Base-by-base conservation (phyloP, 2,329 filamentous ascomycete species). In the Emydomyces testavorans region DNA sequence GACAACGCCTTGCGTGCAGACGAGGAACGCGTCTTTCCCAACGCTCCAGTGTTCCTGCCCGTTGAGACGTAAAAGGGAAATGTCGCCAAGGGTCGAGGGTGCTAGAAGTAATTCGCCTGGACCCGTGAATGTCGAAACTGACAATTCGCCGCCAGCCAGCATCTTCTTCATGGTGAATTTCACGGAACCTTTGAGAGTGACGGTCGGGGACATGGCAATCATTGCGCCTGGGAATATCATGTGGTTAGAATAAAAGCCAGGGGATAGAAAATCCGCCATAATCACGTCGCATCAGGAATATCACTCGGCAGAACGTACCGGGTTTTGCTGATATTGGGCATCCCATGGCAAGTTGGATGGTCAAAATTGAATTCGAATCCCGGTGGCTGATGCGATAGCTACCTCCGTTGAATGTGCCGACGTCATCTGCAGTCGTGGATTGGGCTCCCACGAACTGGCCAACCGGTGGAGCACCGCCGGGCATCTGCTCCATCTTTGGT, bases 341-440 rank as follows among this genome's bases (percentile, higher is more conserved):
- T 2, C 88, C 88, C 63, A 92, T 83, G 10, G 90, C 90, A 38
- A 96, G 69, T 64, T 95, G 90, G 18, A 95, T 67, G 0, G 89
- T 96, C 52, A 95, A 66, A 55, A 95, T 82, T 1, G 85, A 88
- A 64, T 96, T 98, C 50, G 79, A 82, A 64, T 95, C 88, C 18
- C 92, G 77, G 62, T 98, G 92, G 59, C 85, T 92, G 61, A 96
- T 88, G 36, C 92, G 77, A 63, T 90, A 98, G 60, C 85, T 90
- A 10, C 92, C 92, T 13, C 92, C 92, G 62, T 96, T 96, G 72
- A 96, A 98, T 0, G 84, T 92, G n/a, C 92, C 92, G 1, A 94
- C 79, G 57, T 94, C 89, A 64, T 96, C 92, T 24, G 79, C 72
- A 0, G 76, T 75, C 0, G 82, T 78, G 2, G 79, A 70, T 26